Base-by-base conservation (phyloP, 176 grass and related monocot species). In the Neostapfia colusana region DNA sequence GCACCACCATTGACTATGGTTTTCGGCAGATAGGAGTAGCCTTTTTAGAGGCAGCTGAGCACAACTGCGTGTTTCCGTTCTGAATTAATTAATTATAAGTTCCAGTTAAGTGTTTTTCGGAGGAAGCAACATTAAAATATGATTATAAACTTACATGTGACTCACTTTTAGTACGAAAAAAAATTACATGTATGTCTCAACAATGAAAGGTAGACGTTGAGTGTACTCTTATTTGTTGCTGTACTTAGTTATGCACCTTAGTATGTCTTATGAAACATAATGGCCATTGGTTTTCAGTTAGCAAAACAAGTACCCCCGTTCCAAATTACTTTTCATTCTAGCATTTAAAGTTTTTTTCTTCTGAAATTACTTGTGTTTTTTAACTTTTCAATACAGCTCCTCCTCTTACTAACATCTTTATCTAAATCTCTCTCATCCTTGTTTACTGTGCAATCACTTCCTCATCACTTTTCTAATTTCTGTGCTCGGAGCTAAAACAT, bases 221-320 rank as follows among this genome's bases (percentile, higher is more conserved):
- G 28, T 40, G 37, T 41, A 40, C 7, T 27, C 73, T 36, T 68
- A 38, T 76, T 60, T 31, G 15, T 69, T 76, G n/a, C 0, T 63
- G 73, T 77, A 77, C 65, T 49, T 69, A 12, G 42, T 16, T 61
- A 5, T 10, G 2, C 54, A 77, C 37, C 53, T 39, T 15, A 18
- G 28, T 41, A 34, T 70, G 65, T 70, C 53, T 58, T 46, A 36
- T 45, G 71, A 25, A 59, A 2, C 20, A 68, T 37, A 27, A 76
- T 28, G 8, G 7, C 21, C 8, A 76, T 23, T 40, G 59, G 31
- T 59, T 76, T 76, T 76, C 57, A 50, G 62, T 75, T 68, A 83
- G 24, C 72, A 68, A 39, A 28, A 31, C 7, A 40, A 2, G 64
- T 58, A 58, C 41, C n/a, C n/a, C n/a, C n/a, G n/a, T n/a, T n/a